Evolutionary conservation across 179 eudicot genomes (phyloP), one percentile per base, ranked within the genome.

Genomic region (Nepenthes alata): DNA sequence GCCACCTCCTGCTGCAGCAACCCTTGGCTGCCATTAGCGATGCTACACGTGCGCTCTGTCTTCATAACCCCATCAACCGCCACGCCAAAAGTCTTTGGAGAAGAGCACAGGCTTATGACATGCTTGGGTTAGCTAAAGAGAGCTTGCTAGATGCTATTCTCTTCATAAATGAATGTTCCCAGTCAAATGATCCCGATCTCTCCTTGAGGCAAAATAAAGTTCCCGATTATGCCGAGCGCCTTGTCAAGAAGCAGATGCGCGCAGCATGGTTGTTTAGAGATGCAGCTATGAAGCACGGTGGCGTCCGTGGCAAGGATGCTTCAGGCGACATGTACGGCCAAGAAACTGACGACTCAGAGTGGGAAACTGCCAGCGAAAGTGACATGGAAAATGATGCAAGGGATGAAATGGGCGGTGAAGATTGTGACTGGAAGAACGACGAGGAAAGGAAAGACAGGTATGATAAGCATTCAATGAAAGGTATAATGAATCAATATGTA

Each of bases 351-450:
- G 98, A 85, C 72, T 91, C 98, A 38, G 98, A 91, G 70, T 91
- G 98, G 98, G 96, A 91, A 52, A 91, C 98, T 6, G 98, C 95
- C 1, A 91, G 98, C 74, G 98, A 91, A 74, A 91, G 95, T 77
- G 98, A 91, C 69, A 74, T 76, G 12, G 98, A 85, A 69, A 80
- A 83, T 66, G 82, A 89, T 61, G 96, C 59, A 37, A 79, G 76
- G 64, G 81, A 79, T 72, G 87, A 76, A 55, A 58, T 84, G 63
- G 85, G 77, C 25, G 80, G 77, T 47, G 79, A 82, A 67, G 88
- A 79, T 66, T 72, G 73, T 70, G 89, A 82, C 65, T 81, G 86
- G 88, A 83, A 80, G 60, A 78, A 84, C 64, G 87, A 81, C 48
- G 77, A 78, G 62, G 87, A 78, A 64, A 80, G 91, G 68, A 90